Percentiles rank a stretch among this genome's conserved stretches.
These are phyloP conservation scores for Austroboletus niveus DNA, from an alignment of 1,284 basidiomycete genomes.

Conservation along the genomic window DNA sequence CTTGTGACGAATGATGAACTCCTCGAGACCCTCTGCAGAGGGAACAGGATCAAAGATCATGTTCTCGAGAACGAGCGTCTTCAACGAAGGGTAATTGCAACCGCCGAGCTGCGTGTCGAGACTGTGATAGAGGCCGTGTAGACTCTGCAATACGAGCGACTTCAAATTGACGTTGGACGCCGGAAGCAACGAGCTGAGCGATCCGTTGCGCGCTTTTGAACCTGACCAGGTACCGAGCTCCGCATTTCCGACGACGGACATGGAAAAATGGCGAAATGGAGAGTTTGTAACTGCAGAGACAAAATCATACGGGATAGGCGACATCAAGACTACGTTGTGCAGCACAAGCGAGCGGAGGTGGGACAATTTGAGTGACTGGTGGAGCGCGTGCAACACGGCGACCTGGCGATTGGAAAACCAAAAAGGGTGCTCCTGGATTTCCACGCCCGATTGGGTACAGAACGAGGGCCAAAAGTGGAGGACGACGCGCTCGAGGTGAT, in stretches of 20 bases:
- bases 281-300: constrained; percentile 24
- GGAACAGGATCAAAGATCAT: constrained; percentile 29
- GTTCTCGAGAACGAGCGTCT: constrained; percentile 30
- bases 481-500: constrained; percentile 18
- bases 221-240: constrained; percentile 32
- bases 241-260: constrained; percentile 30
- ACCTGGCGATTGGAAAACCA: constrained; percentile 33
- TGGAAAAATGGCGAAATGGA: constrained; percentile 29
- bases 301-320: constrained; percentile 27
- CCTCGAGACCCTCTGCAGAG: constrained; percentile 25
- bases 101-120: constrained; percentile 19
- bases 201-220: constrained; percentile 27
- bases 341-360: constrained; percentile 23
- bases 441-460: constrained; percentile 19
- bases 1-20: constrained; percentile 32
- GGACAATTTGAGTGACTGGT: constrained; percentile 23
- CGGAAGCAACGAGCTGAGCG: constrained; percentile 27
- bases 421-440: constrained; percentile 30
- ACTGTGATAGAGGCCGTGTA: constrained; percentile 32
- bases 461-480: constrained; percentile 35
- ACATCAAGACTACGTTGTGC: constrained; percentile 29
- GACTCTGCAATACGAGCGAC: constrained; percentile 25
- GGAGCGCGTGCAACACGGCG: constrained; percentile 23
- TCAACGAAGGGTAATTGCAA: constrained; percentile 25
- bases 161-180: constrained; percentile 19